phyloP scores from a whole-genome alignment of 176 grass and related monocot genomes.

The barley (Hordeum vulgare) region MorexV3_pseudomolecules_assembly NC_058521.1:597601360-597601859 shows the following conservation, averaged over 20 bases:
- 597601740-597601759: slow-evolving; percentile 46
- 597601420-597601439: slow-evolving; percentile 57
- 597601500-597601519: slow-evolving; percentile 67
- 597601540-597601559: slow-evolving; percentile 76
- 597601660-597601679: slow-evolving; percentile 60
- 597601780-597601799: slow-evolving; percentile 74
- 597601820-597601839: slow-evolving; percentile 72
- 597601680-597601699: slow-evolving; percentile 82
- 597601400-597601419: slow-evolving; percentile 79
- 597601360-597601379: slow-evolving; percentile 62
- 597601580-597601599: neutral
- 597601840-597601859: slow-evolving; percentile 47
- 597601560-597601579: neutral
- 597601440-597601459: slow-evolving; percentile 53
- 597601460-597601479: slow-evolving; percentile 47
- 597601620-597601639: slow-evolving; percentile 85
- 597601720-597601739: slow-evolving; percentile 35
- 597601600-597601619: slow-evolving; percentile 57
- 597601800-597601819: slow-evolving; percentile 80
- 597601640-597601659: slow-evolving; percentile 77
- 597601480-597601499: slow-evolving; percentile 62
- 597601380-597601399: slow-evolving; percentile 57
- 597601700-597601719: slow-evolving; percentile 30
- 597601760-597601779: slow-evolving; percentile 60
- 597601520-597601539: slow-evolving; percentile 85